A percentile compares a stretch with the other conserved stretches of the same genome.
Conservation (phyloP, 805 yeast genomes). For the Lachancea cidri region DNA sequence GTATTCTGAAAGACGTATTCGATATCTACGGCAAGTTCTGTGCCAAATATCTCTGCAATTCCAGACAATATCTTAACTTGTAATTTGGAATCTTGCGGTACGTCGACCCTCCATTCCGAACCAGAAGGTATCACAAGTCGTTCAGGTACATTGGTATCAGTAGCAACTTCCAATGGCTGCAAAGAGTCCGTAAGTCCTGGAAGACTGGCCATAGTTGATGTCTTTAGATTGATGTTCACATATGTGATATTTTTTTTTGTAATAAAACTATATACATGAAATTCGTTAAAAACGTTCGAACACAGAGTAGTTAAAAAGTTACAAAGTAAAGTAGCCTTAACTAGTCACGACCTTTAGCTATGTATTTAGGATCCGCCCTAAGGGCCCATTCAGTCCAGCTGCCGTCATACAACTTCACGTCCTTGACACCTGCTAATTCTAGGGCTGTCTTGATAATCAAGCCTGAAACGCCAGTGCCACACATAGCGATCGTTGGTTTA, state of each 20-base stretch:
- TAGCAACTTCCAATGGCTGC: constrained; percentile 10
- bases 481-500: constrained; percentile 77
- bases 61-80: constrained; percentile 48
- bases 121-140: constrained; percentile 19
- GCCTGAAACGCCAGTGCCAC: constrained; percentile 97
- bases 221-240: background rate
- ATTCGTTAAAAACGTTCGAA: background rate
- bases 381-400: constrained; percentile 56
- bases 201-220: constrained; percentile 14
- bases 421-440: constrained; percentile 45
- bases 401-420: constrained; percentile 71
- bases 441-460: constrained; percentile 77
- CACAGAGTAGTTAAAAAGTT: background rate
- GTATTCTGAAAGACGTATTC: constrained; percentile 54
- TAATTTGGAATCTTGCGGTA: constrained; percentile 38
- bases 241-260: background rate
- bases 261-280: constrained; percentile 2
- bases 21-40: constrained; percentile 74
- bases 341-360: constrained; percentile 23
- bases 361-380: constrained; percentile 18
- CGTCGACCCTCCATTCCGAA: constrained; percentile 30
- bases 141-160: constrained; percentile 19
- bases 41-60: constrained; percentile 85
- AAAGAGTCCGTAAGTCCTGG: constrained; percentile 18
- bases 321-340: no score